Evolutionary conservation across 2,329 filamentous ascomycete species (phyloP).

Genomic region (Aureobasidium subglaciale): DNA sequence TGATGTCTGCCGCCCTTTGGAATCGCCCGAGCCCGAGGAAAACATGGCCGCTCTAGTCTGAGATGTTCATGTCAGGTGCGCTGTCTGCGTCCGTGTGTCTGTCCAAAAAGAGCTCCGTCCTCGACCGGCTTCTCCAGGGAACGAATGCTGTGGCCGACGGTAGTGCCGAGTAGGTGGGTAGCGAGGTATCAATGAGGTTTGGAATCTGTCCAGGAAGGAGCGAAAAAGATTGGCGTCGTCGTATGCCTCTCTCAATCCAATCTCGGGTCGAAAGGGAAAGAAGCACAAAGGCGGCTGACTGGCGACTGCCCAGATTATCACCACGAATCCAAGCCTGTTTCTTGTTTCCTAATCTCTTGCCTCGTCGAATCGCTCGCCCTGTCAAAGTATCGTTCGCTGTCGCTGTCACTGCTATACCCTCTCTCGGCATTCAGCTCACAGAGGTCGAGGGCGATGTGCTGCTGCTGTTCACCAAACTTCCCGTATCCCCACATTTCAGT

Average conservation of each 20-base stretch:
- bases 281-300: slow-evolving; percentile 12
- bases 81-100: background rate
- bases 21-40: slow-evolving; percentile 47
- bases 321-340: too few relatives aligned
- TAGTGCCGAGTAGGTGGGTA: background rate
- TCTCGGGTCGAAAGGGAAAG: slow-evolving; percentile 12
- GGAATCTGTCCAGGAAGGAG: background rate
- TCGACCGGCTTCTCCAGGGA: background rate
- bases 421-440: background rate
- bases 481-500: slow-evolving; percentile 1
- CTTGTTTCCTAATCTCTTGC: background rate
- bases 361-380: background rate
- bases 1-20: slow-evolving; percentile 77
- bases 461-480: slow-evolving; percentile 1
- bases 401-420: background rate
- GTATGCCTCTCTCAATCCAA: slow-evolving; percentile 10
- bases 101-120: slow-evolving; percentile 5
- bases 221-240: slow-evolving; percentile 12
- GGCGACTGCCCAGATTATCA: background rate
- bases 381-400: background rate
- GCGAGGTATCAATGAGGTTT: slow-evolving; percentile 3
- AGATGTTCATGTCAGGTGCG: slow-evolving; percentile 11
- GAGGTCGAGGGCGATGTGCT: slow-evolving; percentile 2
- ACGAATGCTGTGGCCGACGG: background rate
- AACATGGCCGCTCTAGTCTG: slow-evolving; percentile 25